A percentile compares a stretch with the other conserved stretches of the same genome.
These are phyloP conservation scores for Brassica carinata DNA, from an alignment of 345 rosid genomes.

Conservation along the genomic window DNA sequence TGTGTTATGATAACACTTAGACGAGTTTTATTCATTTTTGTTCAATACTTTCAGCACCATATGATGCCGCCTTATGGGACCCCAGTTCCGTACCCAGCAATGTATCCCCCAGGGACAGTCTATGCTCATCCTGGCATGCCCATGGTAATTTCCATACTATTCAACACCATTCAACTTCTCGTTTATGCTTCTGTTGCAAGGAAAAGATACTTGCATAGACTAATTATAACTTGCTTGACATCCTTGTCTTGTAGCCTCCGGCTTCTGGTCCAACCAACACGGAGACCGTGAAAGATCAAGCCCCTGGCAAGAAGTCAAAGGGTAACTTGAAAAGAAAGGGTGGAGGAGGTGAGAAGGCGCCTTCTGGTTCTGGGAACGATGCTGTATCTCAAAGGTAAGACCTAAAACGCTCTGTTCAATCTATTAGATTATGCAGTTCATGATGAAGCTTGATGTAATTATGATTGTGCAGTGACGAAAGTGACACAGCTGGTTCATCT, in stretches of 20 bases:
- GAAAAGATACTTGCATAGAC: not conserved
- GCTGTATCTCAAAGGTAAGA: slow-evolving; percentile 76
- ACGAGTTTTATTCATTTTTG: not conserved
- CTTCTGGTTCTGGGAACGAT: slow-evolving; percentile 92
- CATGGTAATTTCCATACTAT: slow-evolving; percentile 47
- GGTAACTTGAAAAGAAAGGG: slow-evolving; percentile 60
- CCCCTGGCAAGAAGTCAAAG: slow-evolving; percentile 68
- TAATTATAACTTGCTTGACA: not conserved
- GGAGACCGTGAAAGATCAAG: slow-evolving; percentile 59
- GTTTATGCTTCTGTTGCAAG: not conserved
- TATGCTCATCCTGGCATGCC: slow-evolving; percentile 90
- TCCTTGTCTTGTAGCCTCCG: slow-evolving; percentile 50
- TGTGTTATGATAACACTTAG: not conserved
- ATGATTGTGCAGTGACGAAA: slow-evolving; percentile 64
- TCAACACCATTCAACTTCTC: not conserved
- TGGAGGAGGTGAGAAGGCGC: slow-evolving; percentile 60
- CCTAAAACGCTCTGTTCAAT: not conserved
- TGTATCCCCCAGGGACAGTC: slow-evolving; percentile 88
- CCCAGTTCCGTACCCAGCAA: slow-evolving; percentile 87
- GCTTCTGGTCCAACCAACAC: slow-evolving; percentile 47
- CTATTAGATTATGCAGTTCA: not conserved
- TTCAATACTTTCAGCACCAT: slow-evolving; percentile 64
- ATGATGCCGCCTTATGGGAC: slow-evolving; percentile 90
- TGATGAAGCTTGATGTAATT: slow-evolving; percentile 18
- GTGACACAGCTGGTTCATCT: slow-evolving; percentile 90